phyloP scores from a whole-genome alignment of 106 monocot genomes.

The Phalaenopsis aphrodite region DNA sequence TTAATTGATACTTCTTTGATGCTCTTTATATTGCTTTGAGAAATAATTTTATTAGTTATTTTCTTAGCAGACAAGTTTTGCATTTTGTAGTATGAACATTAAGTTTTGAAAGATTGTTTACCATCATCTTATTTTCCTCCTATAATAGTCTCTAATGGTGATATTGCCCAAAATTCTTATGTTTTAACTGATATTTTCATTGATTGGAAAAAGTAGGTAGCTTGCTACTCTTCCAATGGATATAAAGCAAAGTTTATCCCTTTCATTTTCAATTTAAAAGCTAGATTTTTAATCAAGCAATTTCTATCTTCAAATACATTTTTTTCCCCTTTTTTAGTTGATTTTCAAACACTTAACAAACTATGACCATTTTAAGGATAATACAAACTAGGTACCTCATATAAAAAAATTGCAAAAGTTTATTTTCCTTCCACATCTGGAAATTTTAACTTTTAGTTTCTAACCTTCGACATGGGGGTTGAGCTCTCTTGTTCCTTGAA shows the following conservation, averaged over 20 bases:
- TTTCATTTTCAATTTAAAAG: not conserved
- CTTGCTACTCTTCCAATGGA: constrained; percentile 1
- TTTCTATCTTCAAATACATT: not conserved
- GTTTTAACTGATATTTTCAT: not conserved
- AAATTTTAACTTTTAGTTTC: not conserved
- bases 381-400: no score
- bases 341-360: no score
- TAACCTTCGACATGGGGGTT: not conserved
- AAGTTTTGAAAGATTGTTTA: constrained; percentile 1
- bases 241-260: not conserved
- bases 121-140: not conserved
- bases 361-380: no score
- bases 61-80: not conserved
- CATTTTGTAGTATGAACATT: not conserved
- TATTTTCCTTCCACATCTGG: not conserved
- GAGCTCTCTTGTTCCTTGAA: no score
- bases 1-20: constrained; percentile 1
- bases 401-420: not conserved
- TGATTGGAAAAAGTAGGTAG: not conserved
- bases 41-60: not conserved
- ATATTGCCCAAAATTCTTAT: not conserved
- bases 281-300: not conserved
- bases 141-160: not conserved
- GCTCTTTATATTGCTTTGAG: not conserved
- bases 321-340: not conserved